Evolutionary conservation across 2,329 filamentous ascomycete species (phyloP).

Genomic region (Fusarium sp.): DNA sequence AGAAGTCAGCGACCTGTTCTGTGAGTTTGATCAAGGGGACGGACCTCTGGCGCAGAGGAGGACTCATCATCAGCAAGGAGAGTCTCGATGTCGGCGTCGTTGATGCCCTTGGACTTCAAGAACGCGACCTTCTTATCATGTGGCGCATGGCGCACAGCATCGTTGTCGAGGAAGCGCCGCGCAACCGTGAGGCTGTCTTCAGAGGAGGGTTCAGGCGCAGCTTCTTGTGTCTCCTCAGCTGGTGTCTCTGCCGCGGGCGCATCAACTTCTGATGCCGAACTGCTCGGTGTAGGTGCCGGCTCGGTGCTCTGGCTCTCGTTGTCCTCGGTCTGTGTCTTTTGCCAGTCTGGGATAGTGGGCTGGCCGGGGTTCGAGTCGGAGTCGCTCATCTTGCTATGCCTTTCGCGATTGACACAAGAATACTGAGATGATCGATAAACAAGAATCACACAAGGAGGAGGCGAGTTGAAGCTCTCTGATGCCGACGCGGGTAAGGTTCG

Average conservation of each 20-base stretch:
- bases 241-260: conserved; percentile 11
- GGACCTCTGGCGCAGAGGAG: conserved; percentile 30
- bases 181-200: conserved; percentile 69
- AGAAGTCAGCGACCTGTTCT: neutral
- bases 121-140: conserved; percentile 81
- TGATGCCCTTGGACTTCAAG: conserved; percentile 80
- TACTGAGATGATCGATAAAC: neutral
- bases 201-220: neutral
- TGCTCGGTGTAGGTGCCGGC: conserved; percentile 32
- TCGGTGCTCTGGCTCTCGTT: conserved; percentile 30
- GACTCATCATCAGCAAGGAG: conserved; percentile 61
- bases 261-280: conserved; percentile 31
- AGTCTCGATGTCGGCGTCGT: conserved; percentile 73
- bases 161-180: conserved; percentile 79
- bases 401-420: neutral
- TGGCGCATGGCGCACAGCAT: conserved; percentile 75
- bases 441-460: neutral
- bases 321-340: conserved; percentile 39
- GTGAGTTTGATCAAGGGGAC: neutral
- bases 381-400: conserved; percentile 48
- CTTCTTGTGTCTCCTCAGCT: conserved; percentile 11
- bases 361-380: conserved; percentile 43
- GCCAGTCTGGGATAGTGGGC: conserved; percentile 49
- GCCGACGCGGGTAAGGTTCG: conserved; percentile 40
- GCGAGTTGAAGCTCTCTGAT: conserved; percentile 21